Conservation (phyloP, 2,329 filamentous ascomycete species). For the Colletotrichum incanum region DNA sequence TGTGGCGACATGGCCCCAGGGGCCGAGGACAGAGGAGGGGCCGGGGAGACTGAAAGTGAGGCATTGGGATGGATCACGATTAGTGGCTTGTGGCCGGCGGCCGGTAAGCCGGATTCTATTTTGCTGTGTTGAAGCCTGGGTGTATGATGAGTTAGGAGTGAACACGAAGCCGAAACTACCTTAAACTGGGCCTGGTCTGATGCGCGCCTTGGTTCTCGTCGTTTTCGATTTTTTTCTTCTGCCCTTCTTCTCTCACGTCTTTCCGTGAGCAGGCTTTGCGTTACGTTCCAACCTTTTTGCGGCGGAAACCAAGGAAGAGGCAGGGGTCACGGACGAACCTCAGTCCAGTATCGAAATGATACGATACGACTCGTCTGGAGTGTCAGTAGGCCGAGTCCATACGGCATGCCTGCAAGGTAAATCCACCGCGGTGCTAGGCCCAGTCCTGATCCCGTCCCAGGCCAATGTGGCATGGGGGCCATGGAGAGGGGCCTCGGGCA, state of each 20-base stretch:
- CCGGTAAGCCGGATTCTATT: slow-evolving; percentile 23
- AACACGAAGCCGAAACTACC: slow-evolving; percentile 32
- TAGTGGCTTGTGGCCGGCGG: slow-evolving; percentile 25
- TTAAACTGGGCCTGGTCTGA: slow-evolving; percentile 13
- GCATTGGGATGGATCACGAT: slow-evolving; percentile 27
- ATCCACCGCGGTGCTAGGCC: slow-evolving; percentile 46
- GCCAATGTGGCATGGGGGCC: slow-evolving; percentile 36
- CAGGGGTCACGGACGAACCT: slow-evolving; percentile 46
- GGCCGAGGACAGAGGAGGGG: slow-evolving; percentile 15
- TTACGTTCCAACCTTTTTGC: slow-evolving; percentile 34
- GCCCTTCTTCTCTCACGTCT: slow-evolving; percentile 29
- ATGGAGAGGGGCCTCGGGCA: slow-evolving; percentile 39
- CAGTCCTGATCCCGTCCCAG: slow-evolving; percentile 41
- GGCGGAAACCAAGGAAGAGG: slow-evolving; percentile 26
- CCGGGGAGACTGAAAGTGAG: slow-evolving; percentile 39
- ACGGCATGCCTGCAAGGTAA: slow-evolving; percentile 49
- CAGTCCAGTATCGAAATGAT: slow-evolving; percentile 44
- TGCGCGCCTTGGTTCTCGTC: not conserved
- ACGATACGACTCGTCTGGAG: slow-evolving; percentile 45
- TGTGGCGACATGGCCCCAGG: slow-evolving; percentile 45
- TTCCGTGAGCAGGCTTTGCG: slow-evolving; percentile 22
- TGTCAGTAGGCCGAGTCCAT: slow-evolving; percentile 43
- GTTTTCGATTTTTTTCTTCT: slow-evolving; percentile 1
- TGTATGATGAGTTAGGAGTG: slow-evolving; percentile 12
- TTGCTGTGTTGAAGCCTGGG: not conserved